Base-by-base conservation (phyloP, 176 grass and related monocot species). In the Dactylis glomerata region DNA sequence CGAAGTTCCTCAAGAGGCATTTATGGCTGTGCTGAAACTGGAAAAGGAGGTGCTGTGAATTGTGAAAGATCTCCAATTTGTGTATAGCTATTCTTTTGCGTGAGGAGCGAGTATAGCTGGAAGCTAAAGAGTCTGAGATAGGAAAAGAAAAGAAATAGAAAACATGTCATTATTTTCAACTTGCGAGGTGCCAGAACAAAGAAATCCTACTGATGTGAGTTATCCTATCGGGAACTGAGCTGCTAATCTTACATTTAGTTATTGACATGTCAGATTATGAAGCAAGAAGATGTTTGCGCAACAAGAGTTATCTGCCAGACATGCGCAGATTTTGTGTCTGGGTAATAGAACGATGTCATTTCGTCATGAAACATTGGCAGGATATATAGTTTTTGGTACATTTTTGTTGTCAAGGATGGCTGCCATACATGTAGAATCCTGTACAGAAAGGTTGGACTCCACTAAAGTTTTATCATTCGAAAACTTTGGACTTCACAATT, bases 1-100 rank as follows among this genome's bases (percentile, higher is more conserved):
- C 46, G 96, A 98, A 79, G 92, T 98, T 75, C 96, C 96, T 50
- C 96, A 98, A 81, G 96, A 98, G 83, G 96, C 96, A 81, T 98
- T 95, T 71, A 98, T 98, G 95, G 95, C 95, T 46, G 95, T 98
- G 24, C 75, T 98, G 84, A 93, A 85, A 84, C 86, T 98, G 74
- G 95, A 98, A 42, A 98, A 98, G 79, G 95, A 98, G 85, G 95
- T 98, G 32, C 82, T 97, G 11, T 75, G 71, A 75, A 30, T 73
- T 61, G 24, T 93, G 84, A 92, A 78, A 55, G 16, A 57, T 24
- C 65, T 73, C 10, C 42, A 34, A 23, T 46, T 42, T 19, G 64
- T 37, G 54, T 86, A 71, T 26, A 77, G 68, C 77, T 62, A 17
- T 68, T n/a, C n/a, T n/a, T n/a, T n/a, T n/a, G n/a, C n/a, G 19